A percentile compares a stretch with the other conserved stretches of the same genome.
Evolutionary conservation across 1,284 basidiomycete species (phyloP).

Genomic region (Paramarasmius palmivorus): DNA sequence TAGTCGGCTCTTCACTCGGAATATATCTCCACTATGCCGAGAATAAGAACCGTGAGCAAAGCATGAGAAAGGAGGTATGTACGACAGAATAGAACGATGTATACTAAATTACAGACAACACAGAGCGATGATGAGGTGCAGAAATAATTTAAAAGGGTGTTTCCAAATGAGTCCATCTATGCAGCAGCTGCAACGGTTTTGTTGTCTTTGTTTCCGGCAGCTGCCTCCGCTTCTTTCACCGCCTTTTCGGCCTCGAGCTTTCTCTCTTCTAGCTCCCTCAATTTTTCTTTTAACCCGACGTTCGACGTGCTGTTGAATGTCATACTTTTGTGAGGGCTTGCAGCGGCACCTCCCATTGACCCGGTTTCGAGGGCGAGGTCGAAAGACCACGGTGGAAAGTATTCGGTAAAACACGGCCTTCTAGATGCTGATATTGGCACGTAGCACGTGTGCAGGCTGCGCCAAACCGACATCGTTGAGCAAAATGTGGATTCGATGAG

Average conservation of each 20-base stretch:
- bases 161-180: conserved; percentile 25
- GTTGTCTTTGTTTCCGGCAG: conserved; percentile 60
- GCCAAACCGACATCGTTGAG: conserved; percentile 72
- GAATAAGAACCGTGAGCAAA: background rate
- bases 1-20: conserved; percentile 9
- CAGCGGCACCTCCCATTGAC: conserved; percentile 47
- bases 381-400: conserved; percentile 78
- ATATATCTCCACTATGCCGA: conserved; percentile 1
- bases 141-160: background rate
- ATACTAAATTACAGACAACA: background rate
- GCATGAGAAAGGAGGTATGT: background rate
- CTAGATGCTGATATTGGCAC: conserved; percentile 79
- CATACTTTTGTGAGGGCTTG: conserved; percentile 64
- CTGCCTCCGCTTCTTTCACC: conserved; percentile 55
- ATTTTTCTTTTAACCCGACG: conserved; percentile 48
- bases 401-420: conserved; percentile 73
- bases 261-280: conserved; percentile 59
- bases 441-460: conserved; percentile 74
- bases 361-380: conserved; percentile 60
- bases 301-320: conserved; percentile 57
- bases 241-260: conserved; percentile 61
- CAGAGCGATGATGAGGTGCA: background rate
- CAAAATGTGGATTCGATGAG: conserved; percentile 33
- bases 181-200: conserved; percentile 56
- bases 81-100: background rate